These are phyloP conservation scores for Penicillium capsulatum DNA, from an alignment of 2,329 filamentous ascomycete genomes.

Conservation along the genomic window DNA sequence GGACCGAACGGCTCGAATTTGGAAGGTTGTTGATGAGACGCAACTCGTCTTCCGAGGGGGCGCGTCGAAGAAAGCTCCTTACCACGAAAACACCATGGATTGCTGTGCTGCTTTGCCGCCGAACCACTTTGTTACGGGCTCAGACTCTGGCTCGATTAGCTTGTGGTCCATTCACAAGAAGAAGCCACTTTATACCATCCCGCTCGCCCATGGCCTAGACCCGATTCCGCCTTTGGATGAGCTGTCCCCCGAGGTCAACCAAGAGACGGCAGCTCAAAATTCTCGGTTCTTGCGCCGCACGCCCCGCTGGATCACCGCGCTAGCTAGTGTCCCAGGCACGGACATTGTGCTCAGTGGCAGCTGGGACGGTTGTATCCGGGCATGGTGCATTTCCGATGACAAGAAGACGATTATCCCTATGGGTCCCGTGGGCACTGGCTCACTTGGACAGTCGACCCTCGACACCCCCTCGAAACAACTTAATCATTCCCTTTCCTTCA, in stretches of 20 bases:
- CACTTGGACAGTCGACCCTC: constrained; percentile 14
- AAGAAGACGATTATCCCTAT: constrained; percentile 71
- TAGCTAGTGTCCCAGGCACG: constrained; percentile 81
- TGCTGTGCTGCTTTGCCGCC: constrained; percentile 85
- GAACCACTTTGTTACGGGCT: constrained; percentile 88
- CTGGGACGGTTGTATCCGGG: constrained; percentile 85
- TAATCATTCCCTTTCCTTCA: constrained; percentile 31
- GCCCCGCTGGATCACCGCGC: constrained; percentile 85
- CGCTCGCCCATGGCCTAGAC: constrained; percentile 81
- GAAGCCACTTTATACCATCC: constrained; percentile 78
- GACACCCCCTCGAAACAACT: constrained; percentile 33
- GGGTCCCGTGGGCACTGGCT: constrained; percentile 57
- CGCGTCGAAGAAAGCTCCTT: constrained; percentile 46
- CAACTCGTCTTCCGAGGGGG: constrained; percentile 93
- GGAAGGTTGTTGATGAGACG: constrained; percentile 94
- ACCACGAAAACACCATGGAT: constrained; percentile 81
- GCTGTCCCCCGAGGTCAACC: constrained; percentile 68
- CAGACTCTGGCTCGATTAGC: constrained; percentile 80
- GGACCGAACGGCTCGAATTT: constrained; percentile 85
- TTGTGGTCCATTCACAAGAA: constrained; percentile 92
- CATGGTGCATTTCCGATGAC: constrained; percentile 80
- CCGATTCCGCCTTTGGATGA: constrained; percentile 62
- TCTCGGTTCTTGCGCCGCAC: constrained; percentile 51
- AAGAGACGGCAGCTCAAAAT: constrained; percentile 47
- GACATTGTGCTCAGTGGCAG: constrained; percentile 87